Evolutionary conservation across 805 yeast species (phyloP).

Genomic region (Babjeviella inositovora): DNA sequence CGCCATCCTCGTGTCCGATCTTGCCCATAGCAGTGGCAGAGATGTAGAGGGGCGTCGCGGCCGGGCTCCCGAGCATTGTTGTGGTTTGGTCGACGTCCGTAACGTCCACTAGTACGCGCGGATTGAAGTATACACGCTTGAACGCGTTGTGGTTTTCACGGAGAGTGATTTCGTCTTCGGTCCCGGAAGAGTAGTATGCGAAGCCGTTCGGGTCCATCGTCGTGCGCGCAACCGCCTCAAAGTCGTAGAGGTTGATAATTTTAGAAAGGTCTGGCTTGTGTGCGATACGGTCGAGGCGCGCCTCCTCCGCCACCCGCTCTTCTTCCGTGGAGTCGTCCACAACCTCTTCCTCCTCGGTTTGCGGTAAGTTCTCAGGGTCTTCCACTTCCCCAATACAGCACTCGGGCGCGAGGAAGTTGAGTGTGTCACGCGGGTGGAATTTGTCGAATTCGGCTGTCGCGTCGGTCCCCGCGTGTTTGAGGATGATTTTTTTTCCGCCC

Average conservation of each 20-base stretch:
- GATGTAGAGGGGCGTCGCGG: constrained; percentile 27
- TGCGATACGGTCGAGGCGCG: too few species aligned
- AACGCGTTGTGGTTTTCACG: constrained; percentile 24
- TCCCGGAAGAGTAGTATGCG: constrained; percentile 28
- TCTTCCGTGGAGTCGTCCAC: too few species aligned
- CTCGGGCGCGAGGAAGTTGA: too few species aligned
- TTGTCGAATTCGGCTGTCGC: constrained; percentile 20
- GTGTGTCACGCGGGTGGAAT: too few species aligned
- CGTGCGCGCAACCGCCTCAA: constrained; percentile 18
- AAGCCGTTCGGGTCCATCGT: constrained; percentile 15
- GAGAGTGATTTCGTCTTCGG: constrained; percentile 30
- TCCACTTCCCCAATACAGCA: too few species aligned
- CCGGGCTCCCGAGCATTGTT: constrained; percentile 54
- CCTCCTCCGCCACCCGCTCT: too few species aligned
- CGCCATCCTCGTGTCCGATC: constrained; percentile 26
- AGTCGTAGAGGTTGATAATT: constrained; percentile 17
- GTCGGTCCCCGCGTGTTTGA: constrained; percentile 45
- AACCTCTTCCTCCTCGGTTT: too few species aligned
- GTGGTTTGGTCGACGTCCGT: constrained; percentile 40
- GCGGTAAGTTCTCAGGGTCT: too few species aligned
- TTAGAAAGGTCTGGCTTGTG: too few species aligned
- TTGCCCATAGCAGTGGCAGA: constrained; percentile 29
- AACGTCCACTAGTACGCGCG: constrained; percentile 20
- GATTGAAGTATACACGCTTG: constrained; percentile 24
- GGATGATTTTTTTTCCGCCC: constrained; percentile 29